These are phyloP conservation scores for Zymoseptoria crescenta DNA, from an alignment of 2,329 filamentous ascomycete species.

Conservation along the genomic window DNA sequence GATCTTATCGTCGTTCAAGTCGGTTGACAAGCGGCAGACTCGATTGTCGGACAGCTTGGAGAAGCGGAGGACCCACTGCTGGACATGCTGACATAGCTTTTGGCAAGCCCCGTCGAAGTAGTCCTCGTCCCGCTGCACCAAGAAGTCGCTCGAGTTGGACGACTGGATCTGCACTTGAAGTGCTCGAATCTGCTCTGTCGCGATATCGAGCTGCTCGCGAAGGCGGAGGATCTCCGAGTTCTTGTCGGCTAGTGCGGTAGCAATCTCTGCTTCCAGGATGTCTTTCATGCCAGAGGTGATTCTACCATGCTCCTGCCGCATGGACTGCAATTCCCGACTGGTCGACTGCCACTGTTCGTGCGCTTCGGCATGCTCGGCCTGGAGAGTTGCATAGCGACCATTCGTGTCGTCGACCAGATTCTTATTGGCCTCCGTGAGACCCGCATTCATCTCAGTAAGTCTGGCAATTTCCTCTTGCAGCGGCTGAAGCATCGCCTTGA, in stretches of 20 bases:
- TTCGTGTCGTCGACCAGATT: constrained; percentile 69
- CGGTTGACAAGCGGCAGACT: constrained; percentile 70
- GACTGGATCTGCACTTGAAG: constrained; percentile 54
- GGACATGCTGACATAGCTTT: constrained; percentile 88
- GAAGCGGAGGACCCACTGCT: constrained; percentile 96
- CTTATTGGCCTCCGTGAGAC: constrained; percentile 67
- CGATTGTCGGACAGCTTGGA: constrained; percentile 95
- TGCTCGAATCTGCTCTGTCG: constrained; percentile 53
- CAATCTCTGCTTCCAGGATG: constrained; percentile 54
- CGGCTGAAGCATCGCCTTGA: constrained; percentile 65
- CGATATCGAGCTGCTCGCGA: constrained; percentile 67
- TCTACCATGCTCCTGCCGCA: constrained; percentile 56
- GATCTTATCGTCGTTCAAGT: constrained; percentile 86
- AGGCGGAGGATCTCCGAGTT: constrained; percentile 75
- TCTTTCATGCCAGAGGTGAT: constrained; percentile 56
- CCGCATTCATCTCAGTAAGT: constrained; percentile 74
- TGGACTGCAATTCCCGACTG: constrained; percentile 59
- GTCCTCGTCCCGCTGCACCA: constrained; percentile 77
- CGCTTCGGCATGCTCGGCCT: constrained; percentile 53
- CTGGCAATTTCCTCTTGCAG: constrained; percentile 75
- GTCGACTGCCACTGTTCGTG: constrained; percentile 49
- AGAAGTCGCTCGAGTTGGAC: constrained; percentile 59
- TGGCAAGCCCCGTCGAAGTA: constrained; percentile 93
- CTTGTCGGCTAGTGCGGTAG: constrained; percentile 64
- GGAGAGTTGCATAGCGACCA: constrained; percentile 59